Base-by-base conservation (phyloP, 768 basidiomycete species). In the Trametes cingulata region DNA sequence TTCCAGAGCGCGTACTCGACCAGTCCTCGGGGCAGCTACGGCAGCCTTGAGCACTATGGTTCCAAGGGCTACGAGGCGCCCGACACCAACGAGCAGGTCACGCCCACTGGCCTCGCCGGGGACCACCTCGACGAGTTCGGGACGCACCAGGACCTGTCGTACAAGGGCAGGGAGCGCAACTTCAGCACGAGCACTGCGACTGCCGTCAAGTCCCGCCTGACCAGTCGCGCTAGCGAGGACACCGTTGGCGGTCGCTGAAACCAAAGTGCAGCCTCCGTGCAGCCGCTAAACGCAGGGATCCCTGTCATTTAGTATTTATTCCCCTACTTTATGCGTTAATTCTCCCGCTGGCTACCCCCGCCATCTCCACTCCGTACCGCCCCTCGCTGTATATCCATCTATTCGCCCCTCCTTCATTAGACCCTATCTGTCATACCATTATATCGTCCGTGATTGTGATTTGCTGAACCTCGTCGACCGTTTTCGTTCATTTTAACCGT, bases 1-100 rank as follows among this genome's bases (percentile, higher is more conserved):
- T 93, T 93, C 72, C 90, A 92, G 74, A 93, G 91, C 63, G 91
- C 91, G 35, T 91, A 89, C 72, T 91, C 90, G 5, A 75, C 83
- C 3, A 90, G 88, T 67, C 88, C 90, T 13, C 82, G 88, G 1
- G 82, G 76, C 45, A 90, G 87, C 68, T 85, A 84, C 63, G 82
- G 79, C 41, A 83, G 82, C 67, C 78, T 80, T 47, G 71, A 75
- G 55, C 62, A 56, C 41, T 49, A 52, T 41, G 29, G 25, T 15
- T 48, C 27, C 22, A 62, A 56, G 57, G 66, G 49, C 22, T 25
- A 56, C 42, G 60, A 64, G 19, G 40, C 17, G 8, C 20, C n/a
- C 52, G 52, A 48, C 45, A 61, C 62, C 50, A 61, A 61, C 54
- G 66, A 69, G 14, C 56, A 63, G 39, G 66, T 63, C 15, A 71